Conservation (phyloP, 352 stramenopile genomes). For the Phytophthora citrophthora region DNA sequence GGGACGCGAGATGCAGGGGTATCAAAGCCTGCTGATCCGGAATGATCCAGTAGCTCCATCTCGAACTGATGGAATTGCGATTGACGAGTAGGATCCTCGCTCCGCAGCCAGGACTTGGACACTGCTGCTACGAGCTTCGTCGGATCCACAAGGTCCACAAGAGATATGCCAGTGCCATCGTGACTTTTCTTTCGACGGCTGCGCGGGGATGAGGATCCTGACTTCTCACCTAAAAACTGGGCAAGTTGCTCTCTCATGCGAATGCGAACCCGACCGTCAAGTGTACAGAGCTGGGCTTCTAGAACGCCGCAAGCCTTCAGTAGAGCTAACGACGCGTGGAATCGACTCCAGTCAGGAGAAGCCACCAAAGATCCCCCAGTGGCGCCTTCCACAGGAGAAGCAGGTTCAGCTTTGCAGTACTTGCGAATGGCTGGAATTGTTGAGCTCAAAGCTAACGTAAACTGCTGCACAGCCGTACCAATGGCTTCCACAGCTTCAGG, state of each 20-base stretch:
- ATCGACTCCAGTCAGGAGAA: slow-evolving; percentile 71
- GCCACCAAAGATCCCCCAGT: slow-evolving; percentile 8
- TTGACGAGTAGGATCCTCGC: slow-evolving; percentile 47
- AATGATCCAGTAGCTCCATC: slow-evolving; percentile 45
- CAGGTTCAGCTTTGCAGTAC: slow-evolving; percentile 41
- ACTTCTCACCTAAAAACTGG: slow-evolving; percentile 38
- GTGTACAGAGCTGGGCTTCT: slow-evolving; percentile 50
- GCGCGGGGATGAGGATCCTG: slow-evolving; percentile 35
- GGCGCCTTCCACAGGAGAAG: neutral
- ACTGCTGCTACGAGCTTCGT: slow-evolving; percentile 46
- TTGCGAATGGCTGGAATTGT: slow-evolving; percentile 56
- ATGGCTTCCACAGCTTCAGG: slow-evolving; percentile 60
- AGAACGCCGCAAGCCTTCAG: slow-evolving; percentile 64
- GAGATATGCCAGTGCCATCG: slow-evolving; percentile 19
- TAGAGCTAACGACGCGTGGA: slow-evolving; percentile 69
- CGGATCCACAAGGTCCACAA: slow-evolving; percentile 48
- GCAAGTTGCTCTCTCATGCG: slow-evolving; percentile 66
- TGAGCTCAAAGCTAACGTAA: slow-evolving; percentile 45
- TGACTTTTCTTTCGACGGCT: slow-evolving; percentile 38
- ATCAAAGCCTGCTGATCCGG: slow-evolving; percentile 15
- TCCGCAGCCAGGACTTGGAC: slow-evolving; percentile 55
- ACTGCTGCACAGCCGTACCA: slow-evolving; percentile 48
- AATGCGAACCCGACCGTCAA: slow-evolving; percentile 57
- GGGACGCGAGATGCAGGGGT: slow-evolving; percentile 21
- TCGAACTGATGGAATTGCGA: slow-evolving; percentile 62